Conservation (phyloP, 2,329 filamentous ascomycete genomes). For the Alternaria triticina region DNA sequence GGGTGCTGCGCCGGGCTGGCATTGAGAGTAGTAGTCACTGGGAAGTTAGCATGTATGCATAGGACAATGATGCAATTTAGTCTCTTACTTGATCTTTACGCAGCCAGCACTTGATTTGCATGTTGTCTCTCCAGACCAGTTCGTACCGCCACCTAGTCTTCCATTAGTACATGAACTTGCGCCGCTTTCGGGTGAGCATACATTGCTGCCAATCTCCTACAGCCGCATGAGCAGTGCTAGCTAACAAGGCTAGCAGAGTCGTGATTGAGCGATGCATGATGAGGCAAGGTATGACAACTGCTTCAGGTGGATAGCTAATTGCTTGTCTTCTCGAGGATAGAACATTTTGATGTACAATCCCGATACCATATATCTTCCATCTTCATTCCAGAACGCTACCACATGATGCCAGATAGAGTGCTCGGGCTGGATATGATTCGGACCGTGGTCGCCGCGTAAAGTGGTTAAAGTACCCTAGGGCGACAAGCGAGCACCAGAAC, state of each 20-base stretch:
- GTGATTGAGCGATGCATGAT: slow-evolving; percentile 32
- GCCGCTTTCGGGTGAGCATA: slow-evolving; percentile 12
- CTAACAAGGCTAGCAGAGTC: slow-evolving; percentile 29
- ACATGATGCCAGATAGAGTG: slow-evolving; percentile 28
- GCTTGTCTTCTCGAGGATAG: not conserved
- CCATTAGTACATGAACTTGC: slow-evolving; percentile 1
- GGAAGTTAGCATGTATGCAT: slow-evolving; percentile 4
- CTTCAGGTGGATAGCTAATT: not conserved
- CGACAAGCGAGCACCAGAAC: slow-evolving; percentile 10
- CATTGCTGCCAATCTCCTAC: slow-evolving; percentile 45
- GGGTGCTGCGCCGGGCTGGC: slow-evolving; percentile 46
- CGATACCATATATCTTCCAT: slow-evolving; percentile 9
- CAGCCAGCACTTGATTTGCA: slow-evolving; percentile 37
- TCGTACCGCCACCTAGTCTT: slow-evolving; percentile 36
- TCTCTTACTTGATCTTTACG: slow-evolving; percentile 38
- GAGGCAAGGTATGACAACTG: not conserved
- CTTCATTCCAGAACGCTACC: slow-evolving; percentile 10
- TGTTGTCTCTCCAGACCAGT: slow-evolving; percentile 32
- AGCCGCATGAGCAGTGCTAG: slow-evolving; percentile 30
- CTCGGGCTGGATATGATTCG: slow-evolving; percentile 28
- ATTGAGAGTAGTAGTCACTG: slow-evolving; percentile 50
- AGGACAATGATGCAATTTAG: not conserved
- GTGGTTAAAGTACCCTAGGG: slow-evolving; percentile 22
- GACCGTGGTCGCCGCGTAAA: slow-evolving; percentile 38
- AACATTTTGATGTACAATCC: not conserved